Evolutionary conservation across 2,329 filamentous ascomycete genomes (phyloP).

Genomic region (Neofusicoccum ribis): DNA sequence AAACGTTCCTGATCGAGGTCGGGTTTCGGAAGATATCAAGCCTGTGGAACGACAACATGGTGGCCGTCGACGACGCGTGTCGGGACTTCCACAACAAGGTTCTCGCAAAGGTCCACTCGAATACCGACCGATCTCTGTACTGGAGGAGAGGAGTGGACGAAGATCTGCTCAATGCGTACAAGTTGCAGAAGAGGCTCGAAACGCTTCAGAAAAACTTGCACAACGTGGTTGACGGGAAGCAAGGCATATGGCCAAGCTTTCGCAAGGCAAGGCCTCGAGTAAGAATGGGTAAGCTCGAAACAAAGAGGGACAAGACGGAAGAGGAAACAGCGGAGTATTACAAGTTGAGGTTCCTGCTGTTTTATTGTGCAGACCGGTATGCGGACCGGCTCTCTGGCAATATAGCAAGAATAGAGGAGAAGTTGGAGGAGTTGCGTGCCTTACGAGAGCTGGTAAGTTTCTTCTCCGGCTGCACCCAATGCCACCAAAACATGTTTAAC

Average conservation of each 20-base stretch:
- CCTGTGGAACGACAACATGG: neutral
- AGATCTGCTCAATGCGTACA: neutral
- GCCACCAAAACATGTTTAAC: neutral
- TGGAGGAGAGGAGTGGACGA: neutral
- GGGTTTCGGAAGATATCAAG: neutral
- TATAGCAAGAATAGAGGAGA: neutral
- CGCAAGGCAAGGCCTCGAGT: neutral
- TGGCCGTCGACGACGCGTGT: neutral
- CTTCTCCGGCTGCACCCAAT: neutral
- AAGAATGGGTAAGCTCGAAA: neutral
- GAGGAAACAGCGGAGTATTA: neutral
- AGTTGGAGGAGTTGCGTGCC: neutral
- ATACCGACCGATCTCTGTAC: neutral
- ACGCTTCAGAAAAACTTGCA: neutral
- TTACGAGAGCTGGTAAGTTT: neutral
- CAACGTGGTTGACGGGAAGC: neutral
- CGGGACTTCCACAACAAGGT: neutral
- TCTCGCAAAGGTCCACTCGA: neutral
- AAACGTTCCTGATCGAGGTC: neutral
- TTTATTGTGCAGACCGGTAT: neutral
- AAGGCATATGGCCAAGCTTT: constrained; percentile 2
- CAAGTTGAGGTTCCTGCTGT: neutral
- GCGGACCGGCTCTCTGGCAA: neutral
- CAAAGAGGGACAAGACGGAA: neutral
- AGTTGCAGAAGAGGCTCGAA: neutral